Evolutionary conservation across 169 alveolate genomes (phyloP).

Genomic region (Eimeria falciformis): DNA sequence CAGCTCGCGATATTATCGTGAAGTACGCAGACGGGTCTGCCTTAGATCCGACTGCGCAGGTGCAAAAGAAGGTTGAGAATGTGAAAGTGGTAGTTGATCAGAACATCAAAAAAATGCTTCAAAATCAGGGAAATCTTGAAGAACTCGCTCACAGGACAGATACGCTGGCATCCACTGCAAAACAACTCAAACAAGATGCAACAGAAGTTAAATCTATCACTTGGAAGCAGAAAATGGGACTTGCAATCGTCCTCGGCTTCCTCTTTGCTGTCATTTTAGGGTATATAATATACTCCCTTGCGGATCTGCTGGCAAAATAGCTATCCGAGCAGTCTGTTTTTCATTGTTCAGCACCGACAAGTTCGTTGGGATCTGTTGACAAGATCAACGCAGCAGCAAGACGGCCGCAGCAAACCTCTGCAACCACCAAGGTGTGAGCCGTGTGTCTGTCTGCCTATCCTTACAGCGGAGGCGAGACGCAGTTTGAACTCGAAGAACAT

Average conservation of each 20-base stretch:
- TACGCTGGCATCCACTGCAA: conserved; percentile 1
- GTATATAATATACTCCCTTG: background rate
- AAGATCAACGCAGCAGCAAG: too few relatives aligned
- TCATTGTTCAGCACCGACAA: too few relatives aligned
- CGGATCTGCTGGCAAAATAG: background rate
- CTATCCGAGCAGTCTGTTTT: too few relatives aligned
- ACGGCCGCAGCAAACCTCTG: too few relatives aligned
- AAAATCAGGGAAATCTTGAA: conserved; percentile 32
- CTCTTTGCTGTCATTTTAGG: background rate
- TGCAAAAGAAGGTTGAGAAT: conserved; percentile 35
- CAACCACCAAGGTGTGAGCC: too few relatives aligned
- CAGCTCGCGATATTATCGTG: conserved; percentile 17
- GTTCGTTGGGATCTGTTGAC: too few relatives aligned
- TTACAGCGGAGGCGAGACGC: too few relatives aligned
- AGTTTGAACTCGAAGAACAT: too few relatives aligned
- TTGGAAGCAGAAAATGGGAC: conserved; percentile 1
- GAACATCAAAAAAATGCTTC: conserved; percentile 22
- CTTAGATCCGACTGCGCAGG: conserved; percentile 42
- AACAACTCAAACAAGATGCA: background rate
- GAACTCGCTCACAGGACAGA: background rate
- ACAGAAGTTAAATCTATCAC: background rate
- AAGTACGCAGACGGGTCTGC: background rate
- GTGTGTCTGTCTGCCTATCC: too few relatives aligned
- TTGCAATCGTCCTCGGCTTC: background rate
- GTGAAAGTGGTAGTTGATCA: conserved; percentile 42